phyloP scores from a whole-genome alignment of 73 alveolate species.

The Paramecium tetraurelia region DNA sequence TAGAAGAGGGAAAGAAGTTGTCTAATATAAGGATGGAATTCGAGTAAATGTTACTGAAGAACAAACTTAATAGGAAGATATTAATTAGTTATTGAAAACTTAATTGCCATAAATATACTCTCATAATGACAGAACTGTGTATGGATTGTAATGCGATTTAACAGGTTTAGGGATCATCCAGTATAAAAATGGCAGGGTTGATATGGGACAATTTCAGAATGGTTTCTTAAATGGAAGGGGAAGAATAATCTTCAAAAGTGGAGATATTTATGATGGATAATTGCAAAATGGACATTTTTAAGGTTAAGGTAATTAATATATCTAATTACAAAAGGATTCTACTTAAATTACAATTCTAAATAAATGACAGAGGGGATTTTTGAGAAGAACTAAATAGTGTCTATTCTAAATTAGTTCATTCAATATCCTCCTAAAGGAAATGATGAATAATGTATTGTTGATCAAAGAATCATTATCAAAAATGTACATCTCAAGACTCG shows the following conservation, averaged over 20 bases:
- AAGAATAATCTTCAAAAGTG: conserved; percentile 14
- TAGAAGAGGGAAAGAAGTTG: conserved; percentile 45
- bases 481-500: conserved; percentile 20
- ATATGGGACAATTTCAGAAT: conserved; percentile 37
- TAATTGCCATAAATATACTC: neutral
- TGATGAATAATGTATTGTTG: neutral
- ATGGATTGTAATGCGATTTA: conserved; percentile 39
- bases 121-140: conserved; percentile 14
- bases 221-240: conserved; percentile 27
- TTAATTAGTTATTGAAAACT: neutral
- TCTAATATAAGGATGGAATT: neutral
- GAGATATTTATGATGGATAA: conserved; percentile 38
- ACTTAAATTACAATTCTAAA: neutral
- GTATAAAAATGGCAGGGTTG: neutral
- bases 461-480: neutral
- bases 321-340: neutral
- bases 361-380: conserved; percentile 8
- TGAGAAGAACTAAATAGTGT: neutral
- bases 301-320: neutral
- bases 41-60: neutral
- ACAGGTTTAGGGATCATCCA: neutral
- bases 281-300: conserved; percentile 4
- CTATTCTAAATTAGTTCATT: neutral
- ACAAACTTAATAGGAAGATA: neutral
- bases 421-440: neutral